phyloP scores from a whole-genome alignment of 768 basidiomycete genomes.

The Scleroderma citrinum region DNA sequence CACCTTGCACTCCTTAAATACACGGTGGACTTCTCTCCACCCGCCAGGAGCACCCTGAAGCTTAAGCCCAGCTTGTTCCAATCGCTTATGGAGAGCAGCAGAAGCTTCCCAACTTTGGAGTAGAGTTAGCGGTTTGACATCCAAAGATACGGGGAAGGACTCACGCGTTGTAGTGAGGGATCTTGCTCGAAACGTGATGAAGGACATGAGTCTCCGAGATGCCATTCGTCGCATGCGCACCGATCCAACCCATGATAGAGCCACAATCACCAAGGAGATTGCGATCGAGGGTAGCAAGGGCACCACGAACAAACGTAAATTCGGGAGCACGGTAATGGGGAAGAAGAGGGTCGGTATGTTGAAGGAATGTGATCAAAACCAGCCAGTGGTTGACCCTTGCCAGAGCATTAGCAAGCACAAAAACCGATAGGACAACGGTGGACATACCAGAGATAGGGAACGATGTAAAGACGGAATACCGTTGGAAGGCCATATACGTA shows the following conservation, averaged over 20 bases:
- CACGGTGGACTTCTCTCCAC: slow-evolving; percentile 75
- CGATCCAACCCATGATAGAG: slow-evolving; percentile 76
- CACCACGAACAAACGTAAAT: slow-evolving; percentile 93
- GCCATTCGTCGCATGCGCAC: slow-evolving; percentile 79
- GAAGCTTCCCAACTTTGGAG: slow-evolving; percentile 79
- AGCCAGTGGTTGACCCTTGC: slow-evolving; percentile 88
- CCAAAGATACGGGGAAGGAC: background rate
- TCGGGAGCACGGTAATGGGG: slow-evolving; percentile 88
- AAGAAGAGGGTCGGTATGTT: slow-evolving; percentile 93
- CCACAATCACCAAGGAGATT: slow-evolving; percentile 75
- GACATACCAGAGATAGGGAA: slow-evolving; percentile 79
- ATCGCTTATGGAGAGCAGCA: slow-evolving; percentile 72
- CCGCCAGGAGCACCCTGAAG: slow-evolving; percentile 71
- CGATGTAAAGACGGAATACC: slow-evolving; percentile 74
- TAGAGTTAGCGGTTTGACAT: background rate
- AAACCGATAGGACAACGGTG: background rate
- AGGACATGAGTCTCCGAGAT: slow-evolving; percentile 92
- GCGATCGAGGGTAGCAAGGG: slow-evolving; percentile 87
- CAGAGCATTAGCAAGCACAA: background rate
- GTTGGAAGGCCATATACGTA: slow-evolving; percentile 59
- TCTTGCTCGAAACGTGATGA: slow-evolving; percentile 92
- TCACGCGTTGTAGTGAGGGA: slow-evolving; percentile 88
- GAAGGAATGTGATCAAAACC: slow-evolving; percentile 93
- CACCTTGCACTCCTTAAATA: slow-evolving; percentile 74
- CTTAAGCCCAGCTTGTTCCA: slow-evolving; percentile 51